phyloP scores from a whole-genome alignment of 2,329 filamentous ascomycete species.

The Pseudopithomyces maydicus region DNA sequence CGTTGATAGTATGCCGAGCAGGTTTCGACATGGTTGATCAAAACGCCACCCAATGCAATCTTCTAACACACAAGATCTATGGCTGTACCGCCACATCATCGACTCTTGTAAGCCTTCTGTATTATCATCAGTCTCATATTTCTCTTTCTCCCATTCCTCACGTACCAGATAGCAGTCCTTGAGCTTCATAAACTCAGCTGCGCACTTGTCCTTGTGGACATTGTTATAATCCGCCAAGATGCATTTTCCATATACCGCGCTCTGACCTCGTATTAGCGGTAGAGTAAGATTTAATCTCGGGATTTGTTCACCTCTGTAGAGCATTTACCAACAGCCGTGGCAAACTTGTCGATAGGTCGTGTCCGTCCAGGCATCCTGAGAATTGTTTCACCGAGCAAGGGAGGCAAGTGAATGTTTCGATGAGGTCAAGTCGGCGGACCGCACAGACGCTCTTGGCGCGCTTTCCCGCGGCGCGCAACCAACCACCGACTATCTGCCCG shows the following conservation, averaged over 20 bases:
- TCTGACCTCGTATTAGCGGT: constrained; percentile 56
- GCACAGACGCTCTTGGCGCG: constrained; percentile 22
- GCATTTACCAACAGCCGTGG: constrained; percentile 68
- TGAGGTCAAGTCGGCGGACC: constrained; percentile 12
- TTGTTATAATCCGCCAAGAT: constrained; percentile 88
- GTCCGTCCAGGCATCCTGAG: constrained; percentile 47
- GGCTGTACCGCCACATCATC: constrained; percentile 17
- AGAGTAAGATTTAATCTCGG: background rate
- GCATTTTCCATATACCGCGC: constrained; percentile 86
- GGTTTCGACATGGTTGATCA: background rate
- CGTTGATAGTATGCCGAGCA: background rate
- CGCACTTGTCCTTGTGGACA: constrained; percentile 88
- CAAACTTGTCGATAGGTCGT: constrained; percentile 72
- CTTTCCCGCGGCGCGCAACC: constrained; percentile 17
- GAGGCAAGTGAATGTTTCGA: constrained; percentile 4
- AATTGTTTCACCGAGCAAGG: background rate
- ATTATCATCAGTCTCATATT: background rate
- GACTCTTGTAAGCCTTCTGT: constrained; percentile 38
- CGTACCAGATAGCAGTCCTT: constrained; percentile 88
- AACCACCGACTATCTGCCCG: constrained; percentile 9
- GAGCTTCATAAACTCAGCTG: constrained; percentile 79
- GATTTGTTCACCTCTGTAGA: constrained; percentile 63
- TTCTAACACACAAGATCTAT: background rate
- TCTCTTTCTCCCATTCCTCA: background rate
- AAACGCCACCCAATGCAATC: background rate